Base-by-base conservation (phyloP, 495 filamentous ascomycete species). In the Lasiosphaeris hirsuta region DNA sequence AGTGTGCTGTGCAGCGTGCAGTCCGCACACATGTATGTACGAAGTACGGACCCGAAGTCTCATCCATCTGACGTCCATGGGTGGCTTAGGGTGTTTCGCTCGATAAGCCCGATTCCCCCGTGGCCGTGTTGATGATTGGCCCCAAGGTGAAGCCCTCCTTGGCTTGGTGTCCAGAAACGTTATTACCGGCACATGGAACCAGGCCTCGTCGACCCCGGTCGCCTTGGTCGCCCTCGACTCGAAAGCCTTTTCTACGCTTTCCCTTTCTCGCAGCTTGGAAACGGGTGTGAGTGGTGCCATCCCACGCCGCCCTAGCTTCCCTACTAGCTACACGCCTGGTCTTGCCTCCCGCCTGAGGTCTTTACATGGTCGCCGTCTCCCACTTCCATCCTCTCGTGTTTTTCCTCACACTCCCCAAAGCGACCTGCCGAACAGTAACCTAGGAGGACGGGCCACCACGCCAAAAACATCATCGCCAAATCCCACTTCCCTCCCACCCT, bases 1-100 rank as follows among this genome's bases (percentile, higher is more conserved):
- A 30, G 23, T 30, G 23, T 30, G 23, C 23, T 2, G 23, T 30
- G 23, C 5, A 5, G 23, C 5, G 23, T 30, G 23, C 23, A 30
- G 23, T 30, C 23, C 23, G 5, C 23, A 30, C 23, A n/a, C n/a
- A n/a, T n/a, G n/a, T n/a, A 30, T 30, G 23, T 30, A 30, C 23
- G 23, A 30, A 30, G 23, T 30, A 30, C 5, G 23, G 2, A 30
- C 23, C 23, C 23, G 41, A 15, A 23, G 44, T 47, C 18, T 47
- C 44, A 47, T 47, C 44, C 44, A 30, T 30, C 23, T 30, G 23
- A 30, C 23, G 23, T 36, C 14, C 36, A 36, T 19, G 49, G 33
- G 49, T 51, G 49, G 47, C 47, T 51, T 51, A 30, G 23, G 23
- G 23, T 30, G 47, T 51, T 51, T 51, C 47, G 47, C 14, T 51